A percentile compares a stretch with the other conserved stretches of the same genome.
These are phyloP conservation scores for Colletotrichum gloeosporioides DNA, from an alignment of 2,329 filamentous ascomycete genomes.

Conservation along the genomic window DNA sequence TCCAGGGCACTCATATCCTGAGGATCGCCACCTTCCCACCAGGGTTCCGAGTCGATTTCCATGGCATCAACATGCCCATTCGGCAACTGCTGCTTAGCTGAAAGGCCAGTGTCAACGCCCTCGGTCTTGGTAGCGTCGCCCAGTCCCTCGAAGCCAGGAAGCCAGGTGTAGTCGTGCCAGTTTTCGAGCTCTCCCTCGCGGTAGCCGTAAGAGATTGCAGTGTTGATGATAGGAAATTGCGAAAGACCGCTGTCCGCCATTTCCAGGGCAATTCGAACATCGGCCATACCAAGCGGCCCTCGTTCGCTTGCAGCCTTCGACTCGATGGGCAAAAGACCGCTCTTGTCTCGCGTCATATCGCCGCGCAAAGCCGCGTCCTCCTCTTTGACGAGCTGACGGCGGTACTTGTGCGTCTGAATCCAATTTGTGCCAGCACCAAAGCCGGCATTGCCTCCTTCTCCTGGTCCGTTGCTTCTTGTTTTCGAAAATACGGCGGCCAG, in stretches of 20 bases:
- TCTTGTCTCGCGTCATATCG: conserved; percentile 75
- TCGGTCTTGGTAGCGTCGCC: conserved; percentile 5
- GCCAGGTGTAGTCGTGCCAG: conserved; percentile 64
- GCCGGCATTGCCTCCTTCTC: conserved; percentile 64
- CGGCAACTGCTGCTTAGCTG: conserved; percentile 38
- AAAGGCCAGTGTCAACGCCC: conserved; percentile 35
- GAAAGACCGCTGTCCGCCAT: conserved; percentile 78
- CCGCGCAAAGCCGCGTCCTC: conserved; percentile 77
- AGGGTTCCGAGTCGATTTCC: conserved; percentile 61
- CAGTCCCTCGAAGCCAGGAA: conserved; percentile 35
- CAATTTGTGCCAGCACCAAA: conserved; percentile 71
- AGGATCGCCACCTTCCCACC: conserved; percentile 66
- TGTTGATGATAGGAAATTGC: conserved; percentile 77
- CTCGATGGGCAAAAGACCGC: conserved; percentile 81
- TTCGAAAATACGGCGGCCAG: conserved; percentile 68
- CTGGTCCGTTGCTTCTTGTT: conserved; percentile 69
- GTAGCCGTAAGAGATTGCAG: conserved; percentile 73
- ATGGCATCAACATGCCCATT: conserved; percentile 62
- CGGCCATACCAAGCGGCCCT: conserved; percentile 76
- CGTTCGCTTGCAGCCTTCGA: conserved; percentile 76
- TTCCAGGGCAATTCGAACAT: conserved; percentile 77
- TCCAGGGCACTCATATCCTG: conserved; percentile 60
- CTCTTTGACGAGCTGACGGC: conserved; percentile 75
- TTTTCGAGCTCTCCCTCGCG: conserved; percentile 78
- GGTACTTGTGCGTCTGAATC: conserved; percentile 82